A percentile compares a stretch with the other conserved stretches of the same genome.
phyloP scores from a whole-genome alignment of 2,329 filamentous ascomycete genomes.

The Bipolaris zeicola region DNA sequence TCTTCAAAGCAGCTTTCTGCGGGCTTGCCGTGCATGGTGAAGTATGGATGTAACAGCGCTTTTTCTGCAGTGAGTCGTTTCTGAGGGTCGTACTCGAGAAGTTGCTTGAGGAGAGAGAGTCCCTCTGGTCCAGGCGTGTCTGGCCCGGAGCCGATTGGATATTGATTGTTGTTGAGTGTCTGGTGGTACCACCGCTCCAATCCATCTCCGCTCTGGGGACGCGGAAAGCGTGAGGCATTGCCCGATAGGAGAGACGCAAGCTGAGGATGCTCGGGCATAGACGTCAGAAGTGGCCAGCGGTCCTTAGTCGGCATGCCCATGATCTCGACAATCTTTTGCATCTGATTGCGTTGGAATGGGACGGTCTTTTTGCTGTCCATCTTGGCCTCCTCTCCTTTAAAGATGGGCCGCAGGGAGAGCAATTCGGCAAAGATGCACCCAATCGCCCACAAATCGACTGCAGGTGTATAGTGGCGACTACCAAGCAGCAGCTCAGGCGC shows the following conservation, averaged over 20 bases:
- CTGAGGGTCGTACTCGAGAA: conserved; percentile 91
- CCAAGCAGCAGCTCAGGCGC: conserved; percentile 92
- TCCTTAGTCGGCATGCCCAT: conserved; percentile 90
- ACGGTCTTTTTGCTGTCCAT: conserved; percentile 99
- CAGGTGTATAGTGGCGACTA: conserved; percentile 93
- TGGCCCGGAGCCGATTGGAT: conserved; percentile 46
- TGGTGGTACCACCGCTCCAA: conserved; percentile 71
- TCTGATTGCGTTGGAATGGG: conserved; percentile 96
- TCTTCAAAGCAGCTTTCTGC: conserved; percentile 90
- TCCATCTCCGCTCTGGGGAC: conserved; percentile 52
- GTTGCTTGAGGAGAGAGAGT: conserved; percentile 76
- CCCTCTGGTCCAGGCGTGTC: conserved; percentile 65
- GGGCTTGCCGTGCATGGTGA: conserved; percentile 66
- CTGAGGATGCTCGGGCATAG: conserved; percentile 86
- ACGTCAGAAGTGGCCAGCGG: conserved; percentile 80
- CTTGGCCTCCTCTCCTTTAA: conserved; percentile 98
- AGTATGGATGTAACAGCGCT: conserved; percentile 90
- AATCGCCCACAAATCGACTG: conserved; percentile 96
- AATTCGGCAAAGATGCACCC: conserved; percentile 98
- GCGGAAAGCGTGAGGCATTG: conserved; percentile 55
- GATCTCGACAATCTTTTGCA: conserved; percentile 98
- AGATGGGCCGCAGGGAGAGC: conserved; percentile 87
- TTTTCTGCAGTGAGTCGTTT: conserved; percentile 86
- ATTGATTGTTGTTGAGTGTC: conserved; percentile 55
- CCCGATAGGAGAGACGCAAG: conserved; percentile 59